Percentiles rank a stretch among this genome's conserved stretches.
Evolutionary conservation across 2,329 filamentous ascomycete species (phyloP).

Genomic region (Myotisia sp.): DNA sequence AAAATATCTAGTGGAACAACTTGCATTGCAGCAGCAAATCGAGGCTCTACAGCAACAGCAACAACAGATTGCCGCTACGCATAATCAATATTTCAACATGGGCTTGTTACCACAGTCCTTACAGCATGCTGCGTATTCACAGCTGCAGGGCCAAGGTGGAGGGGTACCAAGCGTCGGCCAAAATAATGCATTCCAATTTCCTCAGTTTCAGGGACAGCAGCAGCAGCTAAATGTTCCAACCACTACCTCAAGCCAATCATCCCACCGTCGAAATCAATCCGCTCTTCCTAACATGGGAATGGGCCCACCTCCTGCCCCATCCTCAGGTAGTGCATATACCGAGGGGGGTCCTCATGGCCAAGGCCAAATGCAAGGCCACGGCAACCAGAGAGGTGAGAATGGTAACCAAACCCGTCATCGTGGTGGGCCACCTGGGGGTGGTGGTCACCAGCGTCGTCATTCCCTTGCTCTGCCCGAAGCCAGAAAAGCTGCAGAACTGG

Average conservation of each 20-base stretch:
- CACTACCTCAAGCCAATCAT: conserved; percentile 63
- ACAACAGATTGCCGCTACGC: conserved; percentile 89
- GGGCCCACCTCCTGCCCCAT: conserved; percentile 83
- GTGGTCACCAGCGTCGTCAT: conserved; percentile 84
- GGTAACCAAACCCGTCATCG: conserved; percentile 56
- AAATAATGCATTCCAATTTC: conserved; percentile 81
- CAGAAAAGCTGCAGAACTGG: conserved; percentile 91
- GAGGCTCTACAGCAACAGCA: conserved; percentile 92
- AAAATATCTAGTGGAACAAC: conserved; percentile 72
- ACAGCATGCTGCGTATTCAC: conserved; percentile 53
- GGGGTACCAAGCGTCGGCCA: conserved; percentile 60
- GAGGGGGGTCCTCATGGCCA: conserved; percentile 72
- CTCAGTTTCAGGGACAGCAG: conserved; percentile 57
- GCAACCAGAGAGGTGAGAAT: conserved; percentile 58
- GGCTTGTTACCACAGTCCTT: conserved; percentile 60
- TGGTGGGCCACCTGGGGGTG: conserved; percentile 51
- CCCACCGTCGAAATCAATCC: conserved; percentile 96
- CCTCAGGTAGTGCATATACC: conserved; percentile 66
- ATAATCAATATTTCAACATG: conserved; percentile 97
- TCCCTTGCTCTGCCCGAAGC: conserved; percentile 89
- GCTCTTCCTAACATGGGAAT: conserved; percentile 85
- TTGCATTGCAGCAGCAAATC: conserved; percentile 89
- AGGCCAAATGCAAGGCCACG: conserved; percentile 31
- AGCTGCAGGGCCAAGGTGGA: conserved; percentile 49
- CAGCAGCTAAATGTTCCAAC: conserved; percentile 40